Percentiles rank a stretch among this genome's conserved stretches.
Conservation (phyloP, 2,329 filamentous ascomycete genomes). For the Pseudogymnoascus sp. region DNA sequence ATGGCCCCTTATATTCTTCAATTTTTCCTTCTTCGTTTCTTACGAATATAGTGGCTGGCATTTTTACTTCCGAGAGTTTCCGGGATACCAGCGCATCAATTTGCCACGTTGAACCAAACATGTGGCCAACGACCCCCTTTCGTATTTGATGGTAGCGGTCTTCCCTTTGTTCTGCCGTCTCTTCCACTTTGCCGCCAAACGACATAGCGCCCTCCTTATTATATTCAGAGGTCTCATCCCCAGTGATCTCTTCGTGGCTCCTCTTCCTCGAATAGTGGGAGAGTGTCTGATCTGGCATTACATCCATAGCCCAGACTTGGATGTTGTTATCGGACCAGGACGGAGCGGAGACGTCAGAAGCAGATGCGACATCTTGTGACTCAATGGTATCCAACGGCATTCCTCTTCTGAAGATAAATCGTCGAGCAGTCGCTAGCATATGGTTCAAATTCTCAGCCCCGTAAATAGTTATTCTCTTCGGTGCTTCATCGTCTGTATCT, state of each 20-base stretch:
- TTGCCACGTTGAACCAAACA: slow-evolving; percentile 72
- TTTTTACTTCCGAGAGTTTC: slow-evolving; percentile 54
- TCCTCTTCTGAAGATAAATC: slow-evolving; percentile 79
- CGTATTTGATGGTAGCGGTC: slow-evolving; percentile 42
- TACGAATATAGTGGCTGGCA: slow-evolving; percentile 63
- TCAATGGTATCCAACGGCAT: slow-evolving; percentile 67
- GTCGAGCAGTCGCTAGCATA: slow-evolving; percentile 68
- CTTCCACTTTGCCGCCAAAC: slow-evolving; percentile 14
- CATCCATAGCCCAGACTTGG: slow-evolving; percentile 73
- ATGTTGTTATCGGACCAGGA: slow-evolving; percentile 70
- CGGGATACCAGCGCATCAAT: slow-evolving; percentile 61
- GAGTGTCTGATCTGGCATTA: slow-evolving; percentile 30
- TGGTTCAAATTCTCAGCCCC: slow-evolving; percentile 75
- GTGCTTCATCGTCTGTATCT: slow-evolving; percentile 22
- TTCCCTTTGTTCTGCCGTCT: slow-evolving; percentile 31
- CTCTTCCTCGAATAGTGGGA: slow-evolving; percentile 34
- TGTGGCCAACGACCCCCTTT: slow-evolving; percentile 57
- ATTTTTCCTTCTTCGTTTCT: slow-evolving; percentile 56
- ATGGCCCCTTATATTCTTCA: slow-evolving; percentile 60
- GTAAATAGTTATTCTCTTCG: slow-evolving; percentile 54
- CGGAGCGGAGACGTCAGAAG: slow-evolving; percentile 33
- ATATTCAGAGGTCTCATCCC: slow-evolving; percentile 13
- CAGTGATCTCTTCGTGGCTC: slow-evolving; percentile 40
- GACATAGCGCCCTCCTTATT: slow-evolving; percentile 13
- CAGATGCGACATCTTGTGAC: slow-evolving; percentile 35